A percentile compares a stretch with the other conserved stretches of the same genome.
phyloP scores from a whole-genome alignment of 345 rosid species.

The Pistacia integerrima region DNA sequence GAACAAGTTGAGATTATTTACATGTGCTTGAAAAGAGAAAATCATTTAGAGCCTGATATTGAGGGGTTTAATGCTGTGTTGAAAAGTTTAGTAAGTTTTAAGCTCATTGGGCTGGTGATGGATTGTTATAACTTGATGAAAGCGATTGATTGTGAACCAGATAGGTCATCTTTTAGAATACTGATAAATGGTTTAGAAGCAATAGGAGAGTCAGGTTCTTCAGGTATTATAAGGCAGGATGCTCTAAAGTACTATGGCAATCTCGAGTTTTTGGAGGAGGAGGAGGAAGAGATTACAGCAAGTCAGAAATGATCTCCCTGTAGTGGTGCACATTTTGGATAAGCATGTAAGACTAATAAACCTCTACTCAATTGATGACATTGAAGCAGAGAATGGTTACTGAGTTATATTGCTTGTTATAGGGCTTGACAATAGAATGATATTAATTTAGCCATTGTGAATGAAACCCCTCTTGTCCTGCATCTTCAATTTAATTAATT shows the following conservation, averaged over 20 bases:
- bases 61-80: conserved; percentile 57
- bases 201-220: conserved; percentile 41
- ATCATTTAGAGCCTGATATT: conserved; percentile 46
- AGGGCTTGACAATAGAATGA: not conserved
- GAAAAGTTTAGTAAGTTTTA: conserved; percentile 45
- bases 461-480: not conserved
- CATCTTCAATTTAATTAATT: not conserved
- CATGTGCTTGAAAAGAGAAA: conserved; percentile 45
- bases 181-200: conserved; percentile 64
- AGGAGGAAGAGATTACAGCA: conserved; percentile 23
- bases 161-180: conserved; percentile 55
- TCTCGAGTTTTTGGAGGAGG: conserved; percentile 44
- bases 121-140: conserved; percentile 68
- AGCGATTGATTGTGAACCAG: conserved; percentile 63
- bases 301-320: not conserved
- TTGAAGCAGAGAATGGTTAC: not conserved
- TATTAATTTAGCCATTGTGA: not conserved
- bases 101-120: conserved; percentile 45
- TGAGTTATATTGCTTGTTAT: not conserved
- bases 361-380: not conserved
- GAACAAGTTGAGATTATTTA: conserved; percentile 49
- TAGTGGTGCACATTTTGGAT: not conserved
- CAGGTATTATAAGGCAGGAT: conserved; percentile 53
- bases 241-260: conserved; percentile 63
- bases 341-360: not conserved